phyloP scores from a whole-genome alignment of 371 early-diverging fungal genomes.

The Lichtheimia hyalospora region DNA sequence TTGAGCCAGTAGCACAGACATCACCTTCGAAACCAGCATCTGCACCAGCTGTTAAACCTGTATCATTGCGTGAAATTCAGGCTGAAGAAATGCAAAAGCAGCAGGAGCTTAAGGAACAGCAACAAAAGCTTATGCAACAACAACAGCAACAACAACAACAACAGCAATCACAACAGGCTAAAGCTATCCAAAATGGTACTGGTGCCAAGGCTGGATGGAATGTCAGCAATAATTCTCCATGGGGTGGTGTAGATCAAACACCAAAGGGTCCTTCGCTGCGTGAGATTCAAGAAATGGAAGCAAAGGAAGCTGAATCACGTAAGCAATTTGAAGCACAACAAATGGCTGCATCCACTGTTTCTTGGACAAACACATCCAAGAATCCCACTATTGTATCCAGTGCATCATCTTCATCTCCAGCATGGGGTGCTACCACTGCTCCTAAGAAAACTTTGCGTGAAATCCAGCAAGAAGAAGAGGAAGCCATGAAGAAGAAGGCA shows the following conservation, averaged over 20 bases:
- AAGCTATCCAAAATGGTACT: background rate
- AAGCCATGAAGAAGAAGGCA: slow-evolving; percentile 47
- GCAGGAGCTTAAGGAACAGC: slow-evolving; percentile 28
- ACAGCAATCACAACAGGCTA: slow-evolving; percentile 13
- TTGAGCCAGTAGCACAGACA: background rate
- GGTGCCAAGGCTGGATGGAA: slow-evolving; percentile 17
- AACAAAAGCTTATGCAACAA: slow-evolving; percentile 7
- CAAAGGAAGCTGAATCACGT: slow-evolving; percentile 48
- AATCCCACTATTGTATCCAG: slow-evolving; percentile 11
- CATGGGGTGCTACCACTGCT: slow-evolving; percentile 55
- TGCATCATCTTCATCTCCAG: slow-evolving; percentile 34
- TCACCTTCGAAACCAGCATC: background rate
- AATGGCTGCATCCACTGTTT: slow-evolving; percentile 18
- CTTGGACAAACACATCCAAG: background rate
- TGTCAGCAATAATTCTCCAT: slow-evolving; percentile 31
- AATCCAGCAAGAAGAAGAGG: slow-evolving; percentile 80
- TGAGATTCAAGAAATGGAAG: slow-evolving; percentile 69
- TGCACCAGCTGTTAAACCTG: slow-evolving; percentile 23
- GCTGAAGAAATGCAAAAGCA: slow-evolving; percentile 47
- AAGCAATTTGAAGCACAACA: slow-evolving; percentile 38
- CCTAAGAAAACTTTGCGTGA: slow-evolving; percentile 76
- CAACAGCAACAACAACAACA: slow-evolving; percentile 28
- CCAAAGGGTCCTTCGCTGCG: slow-evolving; percentile 56
- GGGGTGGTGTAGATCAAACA: slow-evolving; percentile 33
- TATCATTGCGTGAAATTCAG: slow-evolving; percentile 51